phyloP scores from a whole-genome alignment of 768 basidiomycete species.

The Mycena vulgaris region DNA sequence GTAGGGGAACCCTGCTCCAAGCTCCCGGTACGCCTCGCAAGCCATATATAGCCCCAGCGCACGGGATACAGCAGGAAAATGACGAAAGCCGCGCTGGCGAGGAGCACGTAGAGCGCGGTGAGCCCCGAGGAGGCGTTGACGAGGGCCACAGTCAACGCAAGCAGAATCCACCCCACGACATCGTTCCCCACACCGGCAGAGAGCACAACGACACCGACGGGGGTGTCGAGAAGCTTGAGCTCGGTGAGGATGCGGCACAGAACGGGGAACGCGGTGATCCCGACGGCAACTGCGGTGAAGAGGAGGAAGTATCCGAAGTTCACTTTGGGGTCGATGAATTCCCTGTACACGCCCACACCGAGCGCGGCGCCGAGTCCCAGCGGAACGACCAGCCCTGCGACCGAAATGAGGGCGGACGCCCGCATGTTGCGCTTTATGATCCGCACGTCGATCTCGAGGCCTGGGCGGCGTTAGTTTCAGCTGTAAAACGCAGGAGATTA shows the following conservation, averaged over 20 bases:
- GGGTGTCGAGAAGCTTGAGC: slow-evolving; percentile 84
- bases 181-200: slow-evolving; percentile 89
- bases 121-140: slow-evolving; percentile 84
- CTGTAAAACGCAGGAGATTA: neutral
- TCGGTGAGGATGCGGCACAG: slow-evolving; percentile 90
- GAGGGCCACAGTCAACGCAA: slow-evolving; percentile 88
- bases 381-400: slow-evolving; percentile 81
- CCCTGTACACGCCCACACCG: slow-evolving; percentile 81
- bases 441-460: slow-evolving; percentile 85
- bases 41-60: slow-evolving; percentile 75
- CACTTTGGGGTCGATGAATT: slow-evolving; percentile 71
- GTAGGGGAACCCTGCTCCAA: slow-evolving; percentile 83
- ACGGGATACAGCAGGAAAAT: slow-evolving; percentile 78
- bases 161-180: slow-evolving; percentile 85
- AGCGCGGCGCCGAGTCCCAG: slow-evolving; percentile 85
- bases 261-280: slow-evolving; percentile 88
- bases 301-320: slow-evolving; percentile 88
- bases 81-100: slow-evolving; percentile 76
- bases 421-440: slow-evolving; percentile 76
- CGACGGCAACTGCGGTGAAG: slow-evolving; percentile 87
- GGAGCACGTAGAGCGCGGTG: slow-evolving; percentile 84
- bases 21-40: slow-evolving; percentile 77
- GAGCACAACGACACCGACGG: slow-evolving; percentile 87
- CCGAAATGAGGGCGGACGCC: slow-evolving; percentile 71
- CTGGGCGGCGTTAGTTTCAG: slow-evolving; percentile 44